phyloP scores from a whole-genome alignment of 495 filamentous ascomycete species.

The Daldinia bambusicola region DNA sequence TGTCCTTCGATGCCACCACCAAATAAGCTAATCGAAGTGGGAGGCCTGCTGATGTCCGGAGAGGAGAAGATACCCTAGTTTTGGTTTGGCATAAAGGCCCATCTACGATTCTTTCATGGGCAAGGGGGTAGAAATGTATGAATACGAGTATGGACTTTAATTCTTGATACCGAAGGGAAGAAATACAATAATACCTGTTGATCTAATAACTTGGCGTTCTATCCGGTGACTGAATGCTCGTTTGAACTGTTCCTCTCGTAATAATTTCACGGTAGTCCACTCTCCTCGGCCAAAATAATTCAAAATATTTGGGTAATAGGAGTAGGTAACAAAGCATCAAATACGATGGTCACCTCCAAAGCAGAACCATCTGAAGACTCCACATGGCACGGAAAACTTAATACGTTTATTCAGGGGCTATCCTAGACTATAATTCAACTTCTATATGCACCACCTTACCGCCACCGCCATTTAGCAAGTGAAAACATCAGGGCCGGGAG shows the following conservation, averaged over 20 bases:
- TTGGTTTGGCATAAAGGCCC: not conserved
- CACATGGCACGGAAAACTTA: too few relatives aligned
- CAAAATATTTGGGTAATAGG: too few relatives aligned
- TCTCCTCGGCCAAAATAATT: too few relatives aligned
- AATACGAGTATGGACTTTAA: conserved; percentile 33
- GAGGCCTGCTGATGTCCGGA: not conserved
- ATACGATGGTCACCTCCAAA: too few relatives aligned
- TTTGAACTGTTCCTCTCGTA: not conserved
- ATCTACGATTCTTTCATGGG: not conserved
- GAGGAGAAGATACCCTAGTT: not conserved
- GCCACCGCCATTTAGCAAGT: conserved; percentile 43
- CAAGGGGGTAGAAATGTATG: conserved; percentile 3
- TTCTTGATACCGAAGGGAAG: conserved; percentile 39
- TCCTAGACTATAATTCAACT: not conserved
- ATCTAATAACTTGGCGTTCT: not conserved
- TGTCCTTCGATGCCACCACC: conserved; percentile 46
- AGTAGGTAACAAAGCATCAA: too few relatives aligned
- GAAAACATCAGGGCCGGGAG: conserved; percentile 60
- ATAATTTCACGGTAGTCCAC: too few relatives aligned
- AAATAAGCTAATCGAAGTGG: conserved; percentile 17
- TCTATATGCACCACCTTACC: too few relatives aligned
- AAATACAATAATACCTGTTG: conserved; percentile 9
- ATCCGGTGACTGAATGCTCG: not conserved
- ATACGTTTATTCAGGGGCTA: not conserved
- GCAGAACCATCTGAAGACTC: too few relatives aligned